These are phyloP conservation scores for Mycena maculata DNA, from an alignment of 768 basidiomycete species.

Conservation along the genomic window DNA sequence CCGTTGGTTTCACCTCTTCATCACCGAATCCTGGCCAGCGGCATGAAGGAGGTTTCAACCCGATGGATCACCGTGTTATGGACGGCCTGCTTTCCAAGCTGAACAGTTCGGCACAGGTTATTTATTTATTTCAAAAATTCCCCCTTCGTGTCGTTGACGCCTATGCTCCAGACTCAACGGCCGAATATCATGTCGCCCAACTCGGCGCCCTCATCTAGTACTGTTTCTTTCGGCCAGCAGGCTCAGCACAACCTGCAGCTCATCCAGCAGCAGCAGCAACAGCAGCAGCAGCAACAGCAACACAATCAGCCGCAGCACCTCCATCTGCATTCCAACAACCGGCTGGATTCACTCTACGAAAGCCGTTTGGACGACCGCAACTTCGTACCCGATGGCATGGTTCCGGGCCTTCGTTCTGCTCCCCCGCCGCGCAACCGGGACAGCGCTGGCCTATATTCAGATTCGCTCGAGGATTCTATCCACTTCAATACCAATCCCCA, in stretches of 20 bases:
- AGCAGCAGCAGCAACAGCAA: conserved; percentile 53
- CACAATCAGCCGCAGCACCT: conserved; percentile 58
- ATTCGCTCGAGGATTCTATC: conserved; percentile 69
- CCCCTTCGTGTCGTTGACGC: conserved; percentile 2
- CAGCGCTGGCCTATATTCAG: conserved; percentile 61
- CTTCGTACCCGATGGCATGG: conserved; percentile 88
- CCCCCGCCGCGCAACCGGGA: conserved; percentile 73
- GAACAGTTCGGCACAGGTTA: conserved; percentile 79
- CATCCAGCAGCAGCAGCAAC: conserved; percentile 45
- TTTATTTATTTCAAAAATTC: conserved; percentile 36
- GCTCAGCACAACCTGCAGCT: conserved; percentile 52
- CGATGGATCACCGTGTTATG: conserved; percentile 70
- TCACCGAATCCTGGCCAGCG: conserved; percentile 61
- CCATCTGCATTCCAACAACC: conserved; percentile 56
- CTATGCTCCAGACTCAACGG: conserved; percentile 45
- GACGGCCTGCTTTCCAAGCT: conserved; percentile 88
- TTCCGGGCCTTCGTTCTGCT: conserved; percentile 80
- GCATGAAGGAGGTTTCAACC: conserved; percentile 56
- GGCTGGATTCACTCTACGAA: conserved; percentile 78
- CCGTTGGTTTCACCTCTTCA: conserved; percentile 54
- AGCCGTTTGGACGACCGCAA: conserved; percentile 79
- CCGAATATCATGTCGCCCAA: conserved; percentile 39
- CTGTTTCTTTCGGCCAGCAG: conserved; percentile 48
- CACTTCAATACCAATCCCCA: conserved; percentile 72
- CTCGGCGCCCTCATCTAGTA: conserved; percentile 39